Base-by-base conservation (phyloP, 2,329 filamentous ascomycete genomes). In the Furcasterigmium sp. region DNA sequence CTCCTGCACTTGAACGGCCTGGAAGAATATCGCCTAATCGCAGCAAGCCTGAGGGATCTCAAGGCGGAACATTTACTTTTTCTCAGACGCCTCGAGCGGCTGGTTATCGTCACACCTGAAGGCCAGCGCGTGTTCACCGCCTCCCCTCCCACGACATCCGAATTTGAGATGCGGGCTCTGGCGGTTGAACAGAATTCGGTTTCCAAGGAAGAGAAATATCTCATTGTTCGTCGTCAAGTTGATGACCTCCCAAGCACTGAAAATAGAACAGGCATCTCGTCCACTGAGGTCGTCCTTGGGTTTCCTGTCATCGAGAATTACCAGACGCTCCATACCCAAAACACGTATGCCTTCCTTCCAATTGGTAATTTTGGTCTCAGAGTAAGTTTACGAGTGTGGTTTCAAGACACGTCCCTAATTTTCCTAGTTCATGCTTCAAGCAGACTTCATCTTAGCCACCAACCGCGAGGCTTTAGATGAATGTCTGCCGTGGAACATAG, bases 61-160 rank as follows among this genome's bases (percentile, higher is more conserved):
- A 48, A 56, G 23, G 47, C 56, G 3, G 48, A 53, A 19, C 41
- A 56, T 9, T 48, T 61, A 13, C 46, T 61, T 20, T 61, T 60
- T 34, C 49, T 62, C 4, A 48, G 53, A 4, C 51, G 54, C 34
- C 18, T 48, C 56, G 18, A 29, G 26, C 6, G 39, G 7, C 20
- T 58, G 13, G 10, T 29, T 36, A 43, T 47, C 28, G 43, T 26
- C 6, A 17, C 17, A 4, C 19, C 48, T 9, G 14, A 14, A 17
- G 26, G 11, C n/a, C 32, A 35, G 32, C 9, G 32, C 4, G n/a
- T 5, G 10, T 35, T 17, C 32, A 35, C 3, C 6, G 18, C 32
- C 32, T 9, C 8, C 8, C 11, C 32, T 11, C 32, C 17, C n/a
- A 17, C 23, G 7, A 26, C 23, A 6, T 5, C 7, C 8, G 11